A percentile compares a stretch with the other conserved stretches of the same genome.
phyloP scores from a whole-genome alignment of 1,139 yeast species.

The Pichia sp. region DNA sequence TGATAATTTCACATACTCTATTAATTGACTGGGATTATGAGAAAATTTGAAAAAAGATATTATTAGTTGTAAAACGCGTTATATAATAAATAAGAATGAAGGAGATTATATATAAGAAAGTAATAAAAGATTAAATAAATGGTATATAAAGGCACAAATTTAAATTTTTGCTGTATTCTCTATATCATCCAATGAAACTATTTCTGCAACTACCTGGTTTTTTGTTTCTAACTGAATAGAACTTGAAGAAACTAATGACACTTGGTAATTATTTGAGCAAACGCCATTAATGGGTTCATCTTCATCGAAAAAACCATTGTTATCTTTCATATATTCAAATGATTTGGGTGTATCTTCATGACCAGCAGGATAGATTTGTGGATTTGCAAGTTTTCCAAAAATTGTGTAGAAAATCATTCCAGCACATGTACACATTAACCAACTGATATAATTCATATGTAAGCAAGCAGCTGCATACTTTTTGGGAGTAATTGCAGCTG shows the following conservation, averaged over 20 bases:
- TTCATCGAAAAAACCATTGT: slow-evolving; percentile 16
- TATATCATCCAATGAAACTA: slow-evolving; percentile 1
- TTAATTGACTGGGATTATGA: too few species aligned
- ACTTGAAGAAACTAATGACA: slow-evolving; percentile 1
- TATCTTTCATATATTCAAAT: slow-evolving; percentile 14
- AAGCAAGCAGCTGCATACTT: slow-evolving; percentile 10
- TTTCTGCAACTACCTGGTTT: slow-evolving; percentile 3
- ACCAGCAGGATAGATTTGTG: slow-evolving; percentile 13
- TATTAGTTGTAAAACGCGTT: not conserved
- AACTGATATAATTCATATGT: slow-evolving; percentile 15
- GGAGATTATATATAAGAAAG: too few species aligned
- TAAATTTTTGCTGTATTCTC: not conserved
- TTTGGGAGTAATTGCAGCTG: slow-evolving; percentile 12
- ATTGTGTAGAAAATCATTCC: slow-evolving; percentile 10
- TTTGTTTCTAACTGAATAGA: slow-evolving; percentile 2
- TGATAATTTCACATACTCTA: too few species aligned
- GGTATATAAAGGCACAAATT: too few species aligned
- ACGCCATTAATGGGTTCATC: slow-evolving; percentile 18
- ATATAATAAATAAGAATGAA: too few species aligned
- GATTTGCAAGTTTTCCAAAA: slow-evolving; percentile 9
- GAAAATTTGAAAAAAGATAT: too few species aligned
- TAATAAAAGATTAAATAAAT: not conserved
- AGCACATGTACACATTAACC: slow-evolving; percentile 13
- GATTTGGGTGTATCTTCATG: slow-evolving; percentile 14
- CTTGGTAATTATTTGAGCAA: slow-evolving; percentile 1